Conservation (phyloP, 257 asterid genomes). For the Linderniella brevidens region DNA sequence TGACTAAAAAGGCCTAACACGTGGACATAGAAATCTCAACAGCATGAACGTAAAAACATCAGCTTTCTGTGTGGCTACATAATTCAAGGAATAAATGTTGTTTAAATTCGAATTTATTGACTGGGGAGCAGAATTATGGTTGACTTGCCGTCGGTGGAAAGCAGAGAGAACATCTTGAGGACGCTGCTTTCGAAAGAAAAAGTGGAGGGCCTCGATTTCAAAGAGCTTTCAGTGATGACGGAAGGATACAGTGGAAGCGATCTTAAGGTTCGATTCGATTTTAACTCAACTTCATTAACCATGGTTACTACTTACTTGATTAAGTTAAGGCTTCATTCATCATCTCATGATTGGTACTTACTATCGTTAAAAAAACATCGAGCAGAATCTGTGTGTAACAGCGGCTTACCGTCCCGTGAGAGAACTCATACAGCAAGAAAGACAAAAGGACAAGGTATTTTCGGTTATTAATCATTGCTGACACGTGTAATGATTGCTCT, state of each 20-base stretch:
- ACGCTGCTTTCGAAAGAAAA: slow-evolving; percentile 80
- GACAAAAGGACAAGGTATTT: slow-evolving; percentile 37
- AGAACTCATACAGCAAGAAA: slow-evolving; percentile 57
- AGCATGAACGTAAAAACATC: too few relatives aligned
- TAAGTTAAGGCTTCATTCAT: too few relatives aligned
- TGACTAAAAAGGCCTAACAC: too few relatives aligned
- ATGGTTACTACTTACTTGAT: too few relatives aligned
- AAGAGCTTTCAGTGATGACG: slow-evolving; percentile 69
- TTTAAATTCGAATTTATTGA: too few relatives aligned
- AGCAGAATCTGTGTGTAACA: slow-evolving; percentile 73
- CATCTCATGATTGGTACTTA: too few relatives aligned
- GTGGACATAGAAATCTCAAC: too few relatives aligned
- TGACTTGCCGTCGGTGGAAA: slow-evolving; percentile 72
- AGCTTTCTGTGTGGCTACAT: too few relatives aligned
- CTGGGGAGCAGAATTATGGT: slow-evolving; percentile 74
- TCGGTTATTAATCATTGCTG: not conserved
- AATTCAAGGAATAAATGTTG: too few relatives aligned
- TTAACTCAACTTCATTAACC: too few relatives aligned
- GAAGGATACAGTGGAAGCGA: slow-evolving; percentile 98
- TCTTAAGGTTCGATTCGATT: slow-evolving; percentile 70
- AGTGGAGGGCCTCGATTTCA: slow-evolving; percentile 55
- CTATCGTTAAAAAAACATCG: not conserved
- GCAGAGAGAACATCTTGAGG: slow-evolving; percentile 74
- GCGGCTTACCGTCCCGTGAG: slow-evolving; percentile 80
- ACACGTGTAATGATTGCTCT: too few relatives aligned